Evolutionary conservation across 495 filamentous ascomycete species (phyloP).

Genomic region (Pseudomonodictys pantanalensis): DNA sequence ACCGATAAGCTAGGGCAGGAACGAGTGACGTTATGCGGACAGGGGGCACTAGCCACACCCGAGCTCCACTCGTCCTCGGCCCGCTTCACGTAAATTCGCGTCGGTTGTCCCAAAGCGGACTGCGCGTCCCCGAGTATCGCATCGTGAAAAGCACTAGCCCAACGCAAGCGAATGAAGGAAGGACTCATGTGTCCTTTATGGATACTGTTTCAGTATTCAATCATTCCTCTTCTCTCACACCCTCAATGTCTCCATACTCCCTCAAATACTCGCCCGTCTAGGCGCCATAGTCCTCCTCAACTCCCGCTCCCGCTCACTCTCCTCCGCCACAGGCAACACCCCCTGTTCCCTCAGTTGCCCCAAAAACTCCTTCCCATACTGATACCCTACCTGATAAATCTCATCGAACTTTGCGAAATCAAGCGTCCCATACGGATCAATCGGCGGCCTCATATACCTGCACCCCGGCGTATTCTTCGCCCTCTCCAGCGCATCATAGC

Average conservation of each 20-base stretch:
- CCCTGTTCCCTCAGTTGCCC: constrained; percentile 71
- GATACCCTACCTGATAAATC: constrained; percentile 86
- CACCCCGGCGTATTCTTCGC: constrained; percentile 86
- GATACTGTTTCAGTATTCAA: neutral
- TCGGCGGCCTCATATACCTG: constrained; percentile 91
- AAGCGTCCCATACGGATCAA: constrained; percentile 88
- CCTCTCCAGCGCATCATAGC: constrained; percentile 87
- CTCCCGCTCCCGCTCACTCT: constrained; percentile 84
- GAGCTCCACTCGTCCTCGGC: too few relatives aligned
- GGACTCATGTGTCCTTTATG: too few relatives aligned
- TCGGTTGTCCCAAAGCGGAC: too few relatives aligned
- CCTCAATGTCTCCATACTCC: neutral
- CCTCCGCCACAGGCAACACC: constrained; percentile 63
- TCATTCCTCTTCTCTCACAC: neutral
- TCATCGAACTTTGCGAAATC: constrained; percentile 98
- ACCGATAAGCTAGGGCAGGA: too few relatives aligned
- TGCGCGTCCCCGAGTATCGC: too few relatives aligned
- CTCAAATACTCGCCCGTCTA: constrained; percentile 79
- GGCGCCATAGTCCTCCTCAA: constrained; percentile 92
- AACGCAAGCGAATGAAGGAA: too few relatives aligned
- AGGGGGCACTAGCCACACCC: too few relatives aligned
- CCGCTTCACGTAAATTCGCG: too few relatives aligned
- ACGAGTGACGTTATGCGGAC: too few relatives aligned
- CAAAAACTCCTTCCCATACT: constrained; percentile 77
- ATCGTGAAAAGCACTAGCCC: too few relatives aligned